Percentiles rank a stretch among this genome's conserved stretches.
These are phyloP conservation scores for Bretziella fagacearum DNA, from an alignment of 2,329 filamentous ascomycete species.

Conservation along the genomic window DNA sequence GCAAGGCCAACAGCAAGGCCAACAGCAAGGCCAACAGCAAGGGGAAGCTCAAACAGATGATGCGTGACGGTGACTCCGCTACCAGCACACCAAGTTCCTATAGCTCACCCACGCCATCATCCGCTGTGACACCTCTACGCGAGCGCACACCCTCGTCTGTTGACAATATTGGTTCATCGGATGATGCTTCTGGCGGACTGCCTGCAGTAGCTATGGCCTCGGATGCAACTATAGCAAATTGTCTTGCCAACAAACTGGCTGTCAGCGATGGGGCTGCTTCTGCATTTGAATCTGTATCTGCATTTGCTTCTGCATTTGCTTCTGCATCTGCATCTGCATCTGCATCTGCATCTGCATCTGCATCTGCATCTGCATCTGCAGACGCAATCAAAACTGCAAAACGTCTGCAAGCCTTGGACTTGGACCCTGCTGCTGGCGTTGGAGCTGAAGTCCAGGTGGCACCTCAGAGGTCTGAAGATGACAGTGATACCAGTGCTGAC, in stretches of 20 bases:
- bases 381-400: conserved; percentile 4
- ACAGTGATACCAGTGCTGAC: neutral
- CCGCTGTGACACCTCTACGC: neutral
- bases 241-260: neutral
- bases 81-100: too few species aligned
- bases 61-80: too few species aligned
- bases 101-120: neutral
- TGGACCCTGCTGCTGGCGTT: conserved; percentile 4
- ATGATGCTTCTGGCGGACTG: neutral
- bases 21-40: conserved; percentile 21
- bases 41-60: neutral
- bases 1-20: conserved; percentile 13
- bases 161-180: neutral
- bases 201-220: neutral
- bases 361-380: neutral
- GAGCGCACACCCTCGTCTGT: neutral
- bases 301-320: too few species aligned
- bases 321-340: neutral
- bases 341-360: conserved; percentile 3
- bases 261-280: neutral
- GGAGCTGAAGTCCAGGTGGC: conserved; percentile 5
- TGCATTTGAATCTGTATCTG: too few species aligned
- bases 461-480: neutral
- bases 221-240: conserved; percentile 2
- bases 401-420: conserved; percentile 6